Percentiles rank a stretch among this genome's conserved stretches.
These are phyloP conservation scores for Eucalyptus rudis DNA, from an alignment of 345 rosid genomes.

Conservation along the genomic window DNA sequence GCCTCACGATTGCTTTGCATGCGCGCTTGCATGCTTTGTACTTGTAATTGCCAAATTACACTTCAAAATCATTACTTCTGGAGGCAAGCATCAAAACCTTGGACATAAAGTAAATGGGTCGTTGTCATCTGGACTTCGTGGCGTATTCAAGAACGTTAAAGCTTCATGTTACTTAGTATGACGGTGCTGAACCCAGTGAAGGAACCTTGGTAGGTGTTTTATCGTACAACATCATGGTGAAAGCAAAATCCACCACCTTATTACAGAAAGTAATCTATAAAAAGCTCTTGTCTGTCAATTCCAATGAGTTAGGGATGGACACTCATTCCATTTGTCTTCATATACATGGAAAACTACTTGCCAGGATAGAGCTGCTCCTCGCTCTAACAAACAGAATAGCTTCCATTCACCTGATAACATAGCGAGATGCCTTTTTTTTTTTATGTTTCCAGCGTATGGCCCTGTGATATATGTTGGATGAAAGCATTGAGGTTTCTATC, in stretches of 20 bases:
- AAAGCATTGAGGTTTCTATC: slow-evolving; percentile 19
- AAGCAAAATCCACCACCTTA: not conserved
- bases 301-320: too few species aligned
- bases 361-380: not conserved
- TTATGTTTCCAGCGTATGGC: not conserved
- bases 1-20: not conserved
- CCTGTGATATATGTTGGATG: slow-evolving; percentile 4
- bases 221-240: not conserved
- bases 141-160: not conserved
- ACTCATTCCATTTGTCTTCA: not conserved
- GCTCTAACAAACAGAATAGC: not conserved
- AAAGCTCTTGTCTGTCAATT: not conserved
- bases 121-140: not conserved
- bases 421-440: not conserved
- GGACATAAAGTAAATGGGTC: not conserved
- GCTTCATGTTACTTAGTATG: not conserved
- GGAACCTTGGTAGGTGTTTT: not conserved
- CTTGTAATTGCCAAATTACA: not conserved
- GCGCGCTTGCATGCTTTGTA: not conserved
- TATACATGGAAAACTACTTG: not conserved
- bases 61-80: not conserved
- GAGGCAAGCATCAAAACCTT: not conserved
- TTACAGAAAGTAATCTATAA: not conserved
- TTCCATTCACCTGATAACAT: not conserved
- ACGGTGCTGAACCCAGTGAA: not conserved